Evolutionary conservation across 768 basidiomycete species (phyloP).

Genomic region (Boletus rufocinnamomeus): DNA sequence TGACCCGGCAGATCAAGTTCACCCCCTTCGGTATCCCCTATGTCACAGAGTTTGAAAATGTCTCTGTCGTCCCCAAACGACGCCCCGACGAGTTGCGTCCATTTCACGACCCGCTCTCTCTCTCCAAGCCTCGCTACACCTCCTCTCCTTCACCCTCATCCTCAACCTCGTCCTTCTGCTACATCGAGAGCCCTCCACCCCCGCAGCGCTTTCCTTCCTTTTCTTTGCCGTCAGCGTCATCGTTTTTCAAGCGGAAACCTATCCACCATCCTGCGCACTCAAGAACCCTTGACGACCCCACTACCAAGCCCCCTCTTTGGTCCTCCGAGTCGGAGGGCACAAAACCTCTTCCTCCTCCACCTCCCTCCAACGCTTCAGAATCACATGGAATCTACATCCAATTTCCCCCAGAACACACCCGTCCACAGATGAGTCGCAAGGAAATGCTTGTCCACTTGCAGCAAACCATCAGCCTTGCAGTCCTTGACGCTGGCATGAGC

Average conservation of each 20-base stretch:
- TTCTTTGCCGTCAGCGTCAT: constrained; percentile 21
- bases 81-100: not conserved
- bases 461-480: constrained; percentile 39
- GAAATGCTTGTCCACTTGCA: constrained; percentile 34
- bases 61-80: constrained; percentile 20
- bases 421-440: constrained; percentile 19
- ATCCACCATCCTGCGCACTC: not conserved
- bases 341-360: constrained; percentile 25
- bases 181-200: constrained; percentile 26
- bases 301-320: not conserved
- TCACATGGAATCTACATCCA: constrained; percentile 29
- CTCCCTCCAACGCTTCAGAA: constrained; percentile 9
- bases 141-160: constrained; percentile 13
- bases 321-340: not conserved
- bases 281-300: not conserved
- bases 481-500: constrained; percentile 43
- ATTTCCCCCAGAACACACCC: constrained; percentile 12
- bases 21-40: constrained; percentile 34
- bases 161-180: constrained; percentile 31
- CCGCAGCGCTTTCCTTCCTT: constrained; percentile 16
- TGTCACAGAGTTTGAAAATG: constrained; percentile 31
- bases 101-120: not conserved
- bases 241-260: constrained; percentile 30
- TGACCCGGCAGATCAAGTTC: constrained; percentile 32
- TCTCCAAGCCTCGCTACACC: too few species aligned